Conservation (phyloP, 148 eudicot species). For the Rhododendron ferrugineum region DNA sequence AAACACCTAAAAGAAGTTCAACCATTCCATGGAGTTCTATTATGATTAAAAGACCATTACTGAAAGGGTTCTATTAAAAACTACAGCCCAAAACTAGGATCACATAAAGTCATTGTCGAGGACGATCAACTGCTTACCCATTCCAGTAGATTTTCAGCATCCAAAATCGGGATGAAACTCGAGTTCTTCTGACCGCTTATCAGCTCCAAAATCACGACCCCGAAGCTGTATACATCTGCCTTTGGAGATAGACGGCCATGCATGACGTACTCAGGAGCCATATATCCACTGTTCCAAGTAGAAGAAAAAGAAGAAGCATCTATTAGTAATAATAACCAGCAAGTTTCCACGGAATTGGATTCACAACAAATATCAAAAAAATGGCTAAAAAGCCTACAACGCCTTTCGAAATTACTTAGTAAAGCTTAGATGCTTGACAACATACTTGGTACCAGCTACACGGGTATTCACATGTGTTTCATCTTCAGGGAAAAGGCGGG, state of each 20-base stretch:
- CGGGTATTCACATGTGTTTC: slow-evolving; percentile 84
- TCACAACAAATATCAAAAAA: background rate
- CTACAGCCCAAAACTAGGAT: background rate
- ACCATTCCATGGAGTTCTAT: background rate
- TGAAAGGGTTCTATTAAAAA: background rate
- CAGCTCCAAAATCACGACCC: slow-evolving; percentile 80
- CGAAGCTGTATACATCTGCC: slow-evolving; percentile 85
- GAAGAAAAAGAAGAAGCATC: background rate
- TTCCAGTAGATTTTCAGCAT: slow-evolving; percentile 48
- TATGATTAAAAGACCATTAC: background rate
- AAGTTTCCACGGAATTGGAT: background rate
- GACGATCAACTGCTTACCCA: slow-evolving; percentile 54
- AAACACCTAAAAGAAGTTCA: background rate
- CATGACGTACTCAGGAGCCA: slow-evolving; percentile 90
- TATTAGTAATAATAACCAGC: background rate
- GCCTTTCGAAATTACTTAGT: background rate
- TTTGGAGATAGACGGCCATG: slow-evolving; percentile 67
- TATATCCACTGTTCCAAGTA: slow-evolving; percentile 64
- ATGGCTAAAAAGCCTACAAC: background rate
- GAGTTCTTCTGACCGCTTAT: slow-evolving; percentile 72
- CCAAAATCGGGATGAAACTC: slow-evolving; percentile 33
- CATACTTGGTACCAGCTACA: slow-evolving; percentile 90
- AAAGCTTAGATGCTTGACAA: slow-evolving; percentile 13
- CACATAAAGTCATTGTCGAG: background rate
- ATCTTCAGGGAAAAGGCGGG: slow-evolving; percentile 76